Base-by-base conservation (phyloP, 2,329 filamentous ascomycete genomes). In the Monosporascus sp. region DNA sequence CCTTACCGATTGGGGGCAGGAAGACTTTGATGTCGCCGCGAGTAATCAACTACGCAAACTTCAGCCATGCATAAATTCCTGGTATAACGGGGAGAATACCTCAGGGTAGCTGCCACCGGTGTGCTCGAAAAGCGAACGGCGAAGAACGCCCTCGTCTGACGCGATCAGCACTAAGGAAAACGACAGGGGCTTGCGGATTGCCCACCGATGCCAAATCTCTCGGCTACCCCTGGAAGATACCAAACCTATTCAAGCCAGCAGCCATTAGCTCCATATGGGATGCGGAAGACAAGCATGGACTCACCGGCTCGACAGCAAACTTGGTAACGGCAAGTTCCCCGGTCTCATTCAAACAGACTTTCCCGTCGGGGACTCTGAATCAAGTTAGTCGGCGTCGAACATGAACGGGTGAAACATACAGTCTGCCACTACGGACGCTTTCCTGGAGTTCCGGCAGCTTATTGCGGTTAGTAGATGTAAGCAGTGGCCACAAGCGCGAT, bases 91-190 rank as follows among this genome's bases (percentile, higher is more conserved):
- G n/a, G 35, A 37, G 49, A 48, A 43, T 66, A 80, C 80, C 72
- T 99, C 94, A 2, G 94, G 94, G 71, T 96, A 99, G 60, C 90
- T 96, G 52, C 94, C 94, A 52, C 94, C 94, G 1, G 92, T 97
- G 64, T 97, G 89, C 67, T 97, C 94, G 67, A 97, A 97, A 24
- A 99, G 76, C 1, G 90, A 88, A 56, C 93, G 83, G 58, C 94
- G 86, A 20, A 99, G 79, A 15, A 86, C 87, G 11, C 87, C 90
- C 74, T 99, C 94, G 57, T 97, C 91, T 82, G 53, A 25, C 27
- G 20, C 35, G 35, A 49, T 76, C 51, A 74, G 65, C 50, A 52
- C 50, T 25, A 52, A 47, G 11, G n/a, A 41, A 45, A 15, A 35
- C 14, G 18, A 11, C 9, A 37, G 15, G 7, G 18, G 46, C 9